Conservation (phyloP, 164 flowering plant species). For the Vitis rupestris region DNA sequence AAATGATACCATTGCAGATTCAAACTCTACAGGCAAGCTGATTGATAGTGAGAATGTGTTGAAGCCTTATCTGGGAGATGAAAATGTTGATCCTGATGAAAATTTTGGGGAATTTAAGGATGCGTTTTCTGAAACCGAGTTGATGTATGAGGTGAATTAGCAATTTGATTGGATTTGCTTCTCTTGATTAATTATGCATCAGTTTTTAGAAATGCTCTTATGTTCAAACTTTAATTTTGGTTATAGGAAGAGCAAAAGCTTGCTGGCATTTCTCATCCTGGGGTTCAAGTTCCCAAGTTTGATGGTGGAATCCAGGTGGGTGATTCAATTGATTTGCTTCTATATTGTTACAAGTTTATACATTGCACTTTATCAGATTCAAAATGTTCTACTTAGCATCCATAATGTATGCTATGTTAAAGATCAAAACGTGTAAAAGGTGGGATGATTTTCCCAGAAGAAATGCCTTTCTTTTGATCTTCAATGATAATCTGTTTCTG, state of each 20-base stretch:
- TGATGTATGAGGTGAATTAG: conserved; percentile 22
- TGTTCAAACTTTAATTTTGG: conserved; percentile 1
- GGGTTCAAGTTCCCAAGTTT: conserved; percentile 1
- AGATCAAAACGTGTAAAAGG: not conserved
- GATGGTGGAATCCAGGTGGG: conserved; percentile 18
- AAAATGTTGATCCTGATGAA: conserved; percentile 28
- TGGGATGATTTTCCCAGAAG: too few relatives aligned
- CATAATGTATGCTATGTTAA: not conserved
- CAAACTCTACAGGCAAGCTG: conserved; percentile 11
- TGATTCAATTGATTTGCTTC: conserved; percentile 6
- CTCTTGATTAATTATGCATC: not conserved
- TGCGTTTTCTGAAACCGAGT: conserved; percentile 31
- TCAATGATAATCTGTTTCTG: not conserved
- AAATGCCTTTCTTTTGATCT: too few relatives aligned
- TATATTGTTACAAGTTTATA: not conserved
- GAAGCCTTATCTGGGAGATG: conserved; percentile 15
- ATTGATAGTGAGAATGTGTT: conserved; percentile 17
- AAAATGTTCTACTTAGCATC: not conserved
- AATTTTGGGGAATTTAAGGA: conserved; percentile 41
- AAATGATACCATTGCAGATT: conserved; percentile 9
- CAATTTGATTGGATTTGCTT: not conserved
- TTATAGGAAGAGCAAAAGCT: conserved; percentile 29
- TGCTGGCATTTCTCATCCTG: conserved; percentile 21
- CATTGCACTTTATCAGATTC: not conserved
- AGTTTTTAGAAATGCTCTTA: not conserved